Percentiles rank a stretch among this genome's conserved stretches.
These are phyloP conservation scores for Pleurotus tuoliensis DNA, from an alignment of 768 basidiomycete genomes.

Conservation along the genomic window DNA sequence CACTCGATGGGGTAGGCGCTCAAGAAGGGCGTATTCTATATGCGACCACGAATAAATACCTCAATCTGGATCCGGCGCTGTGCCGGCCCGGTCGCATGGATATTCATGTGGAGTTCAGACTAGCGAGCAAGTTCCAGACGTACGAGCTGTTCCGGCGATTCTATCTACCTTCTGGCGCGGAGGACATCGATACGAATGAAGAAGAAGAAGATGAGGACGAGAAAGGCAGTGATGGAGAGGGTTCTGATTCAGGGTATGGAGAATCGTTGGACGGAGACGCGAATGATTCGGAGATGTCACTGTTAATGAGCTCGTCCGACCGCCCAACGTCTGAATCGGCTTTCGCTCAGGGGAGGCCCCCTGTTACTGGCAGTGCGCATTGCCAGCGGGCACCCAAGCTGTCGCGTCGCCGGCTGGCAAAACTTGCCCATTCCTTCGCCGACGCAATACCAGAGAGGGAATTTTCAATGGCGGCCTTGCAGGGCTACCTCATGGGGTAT, in stretches of 20 bases:
- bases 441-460: slow-evolving; percentile 34
- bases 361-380: slow-evolving; percentile 22
- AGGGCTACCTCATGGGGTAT: slow-evolving; percentile 54
- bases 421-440: slow-evolving; percentile 48
- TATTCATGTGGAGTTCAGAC: slow-evolving; percentile 59
- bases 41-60: slow-evolving; percentile 68
- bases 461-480: slow-evolving; percentile 35
- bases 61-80: slow-evolving; percentile 57
- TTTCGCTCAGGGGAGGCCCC: slow-evolving; percentile 6
- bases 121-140: slow-evolving; percentile 57
- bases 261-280: too few relatives aligned
- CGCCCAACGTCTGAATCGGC: slow-evolving; percentile 9
- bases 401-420: slow-evolving; percentile 25
- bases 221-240: background rate
- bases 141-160: slow-evolving; percentile 56
- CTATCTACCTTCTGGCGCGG: slow-evolving; percentile 36
- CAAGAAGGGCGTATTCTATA: slow-evolving; percentile 69
- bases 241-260: slow-evolving; percentile 15
- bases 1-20: slow-evolving; percentile 64
- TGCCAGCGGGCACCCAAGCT: slow-evolving; percentile 27
- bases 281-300: slow-evolving; percentile 16
- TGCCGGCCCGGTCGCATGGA: slow-evolving; percentile 69
- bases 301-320: slow-evolving; percentile 3
- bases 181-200: slow-evolving; percentile 14
- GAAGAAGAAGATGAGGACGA: slow-evolving; percentile 18